Evolutionary conservation across 2,329 filamentous ascomycete species (phyloP).

Genomic region (Dactylellina parvicollis): DNA sequence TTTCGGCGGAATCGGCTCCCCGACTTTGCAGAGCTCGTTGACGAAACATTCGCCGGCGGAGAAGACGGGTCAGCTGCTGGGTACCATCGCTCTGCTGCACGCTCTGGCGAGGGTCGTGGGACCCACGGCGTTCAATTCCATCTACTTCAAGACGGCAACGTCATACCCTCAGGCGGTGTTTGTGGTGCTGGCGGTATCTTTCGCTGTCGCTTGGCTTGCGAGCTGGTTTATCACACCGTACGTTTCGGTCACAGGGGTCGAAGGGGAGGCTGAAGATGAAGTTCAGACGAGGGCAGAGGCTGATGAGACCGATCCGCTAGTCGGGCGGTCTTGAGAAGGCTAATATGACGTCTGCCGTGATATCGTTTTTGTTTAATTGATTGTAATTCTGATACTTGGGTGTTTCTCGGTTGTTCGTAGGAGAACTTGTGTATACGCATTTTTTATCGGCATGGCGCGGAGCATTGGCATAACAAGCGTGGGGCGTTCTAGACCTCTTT

Average conservation of each 20-base stretch:
- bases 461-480: background rate
- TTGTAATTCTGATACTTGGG: background rate
- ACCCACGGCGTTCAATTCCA: constrained; percentile 75
- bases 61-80: constrained; percentile 84
- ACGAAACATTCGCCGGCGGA: constrained; percentile 91
- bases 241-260: constrained; percentile 51
- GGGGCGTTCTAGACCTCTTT: background rate
- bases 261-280: constrained; percentile 19
- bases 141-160: constrained; percentile 83
- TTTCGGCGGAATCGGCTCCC: constrained; percentile 83
- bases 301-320: constrained; percentile 32
- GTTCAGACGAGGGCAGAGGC: constrained; percentile 24
- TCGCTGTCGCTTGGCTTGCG: constrained; percentile 72
- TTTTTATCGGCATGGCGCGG: constrained; percentile 5
- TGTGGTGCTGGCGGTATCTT: constrained; percentile 74
- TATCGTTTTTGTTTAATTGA: background rate
- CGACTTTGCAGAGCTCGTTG: constrained; percentile 82
- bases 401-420: background rate
- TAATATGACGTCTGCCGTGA: background rate
- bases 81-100: constrained; percentile 86
- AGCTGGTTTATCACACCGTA: constrained; percentile 76
- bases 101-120: constrained; percentile 68
- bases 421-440: background rate
- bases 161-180: constrained; percentile 85
- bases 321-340: constrained; percentile 8